Percentiles rank a stretch among this genome's conserved stretches.
Evolutionary conservation across 73 alveolate genomes (phyloP).

Genomic region (Tetrahymena borealis): DNA sequence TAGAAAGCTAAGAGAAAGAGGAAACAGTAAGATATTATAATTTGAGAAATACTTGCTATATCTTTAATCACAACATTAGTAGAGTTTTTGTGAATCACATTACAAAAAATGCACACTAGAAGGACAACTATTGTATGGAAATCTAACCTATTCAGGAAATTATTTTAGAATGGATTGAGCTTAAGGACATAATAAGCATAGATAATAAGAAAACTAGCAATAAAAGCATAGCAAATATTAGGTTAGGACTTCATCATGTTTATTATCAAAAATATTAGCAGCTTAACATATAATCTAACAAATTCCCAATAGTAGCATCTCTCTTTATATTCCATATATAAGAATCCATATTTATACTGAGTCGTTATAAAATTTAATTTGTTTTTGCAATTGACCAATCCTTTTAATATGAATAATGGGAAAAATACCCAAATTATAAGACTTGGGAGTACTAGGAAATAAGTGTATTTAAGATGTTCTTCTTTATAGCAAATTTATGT

Average conservation of each 20-base stretch:
- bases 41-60: not conserved
- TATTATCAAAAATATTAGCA: not conserved
- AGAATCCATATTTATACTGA: not conserved
- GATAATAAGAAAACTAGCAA: not conserved
- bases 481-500: not conserved
- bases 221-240: not conserved
- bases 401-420: not conserved
- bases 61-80: not conserved
- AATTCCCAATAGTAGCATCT: not conserved
- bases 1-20: not conserved
- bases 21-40: not conserved
- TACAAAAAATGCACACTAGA: not conserved
- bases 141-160: not conserved
- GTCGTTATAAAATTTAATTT: not conserved
- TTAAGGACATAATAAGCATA: not conserved
- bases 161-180: not conserved
- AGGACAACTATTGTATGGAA: not conserved
- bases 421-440: not conserved
- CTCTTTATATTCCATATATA: not conserved
- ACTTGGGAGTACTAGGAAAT: not conserved
- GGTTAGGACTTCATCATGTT: not conserved
- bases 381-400: not conserved
- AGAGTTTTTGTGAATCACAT: not conserved
- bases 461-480: not conserved
- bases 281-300: not conserved